Percentiles rank a stretch among this genome's conserved stretches.
These are phyloP conservation scores for Fusarium chuoi DNA, from an alignment of 2,329 filamentous ascomycete species.

Conservation along the genomic window DNA sequence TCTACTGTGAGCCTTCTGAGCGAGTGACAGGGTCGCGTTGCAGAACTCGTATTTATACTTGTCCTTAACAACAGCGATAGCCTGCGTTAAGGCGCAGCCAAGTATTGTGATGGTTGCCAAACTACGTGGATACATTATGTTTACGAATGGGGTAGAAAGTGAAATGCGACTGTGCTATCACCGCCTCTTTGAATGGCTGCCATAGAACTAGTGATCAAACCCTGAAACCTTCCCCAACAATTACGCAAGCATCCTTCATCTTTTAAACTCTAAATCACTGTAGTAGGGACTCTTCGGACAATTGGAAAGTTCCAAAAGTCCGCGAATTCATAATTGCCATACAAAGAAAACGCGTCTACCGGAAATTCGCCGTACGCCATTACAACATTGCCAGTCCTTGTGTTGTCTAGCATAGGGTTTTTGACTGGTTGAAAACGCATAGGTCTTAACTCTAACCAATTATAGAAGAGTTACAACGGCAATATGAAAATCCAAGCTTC, in stretches of 20 bases:
- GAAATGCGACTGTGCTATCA: too few relatives aligned
- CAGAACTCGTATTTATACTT: too few relatives aligned
- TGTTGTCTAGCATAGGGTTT: background rate
- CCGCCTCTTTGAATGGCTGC: too few relatives aligned
- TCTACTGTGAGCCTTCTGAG: too few relatives aligned
- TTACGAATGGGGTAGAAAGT: too few relatives aligned
- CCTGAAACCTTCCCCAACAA: background rate
- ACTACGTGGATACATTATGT: too few relatives aligned
- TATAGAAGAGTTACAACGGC: background rate
- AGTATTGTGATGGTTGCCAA: too few relatives aligned
- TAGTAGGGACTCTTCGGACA: background rate
- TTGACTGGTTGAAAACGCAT: background rate
- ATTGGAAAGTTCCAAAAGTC: background rate
- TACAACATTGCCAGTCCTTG: background rate
- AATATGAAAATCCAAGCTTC: background rate
- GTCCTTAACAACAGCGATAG: too few relatives aligned
- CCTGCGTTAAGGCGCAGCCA: too few relatives aligned
- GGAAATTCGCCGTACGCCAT: background rate
- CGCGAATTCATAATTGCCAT: background rate
- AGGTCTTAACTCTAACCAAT: background rate
- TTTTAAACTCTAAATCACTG: background rate
- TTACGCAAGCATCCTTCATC: background rate
- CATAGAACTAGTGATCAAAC: background rate
- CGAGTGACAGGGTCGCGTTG: too few relatives aligned
- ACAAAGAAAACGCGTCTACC: background rate